Conservation (phyloP, 2,329 filamentous ascomycete species). For the Blastomyces percursus region DNA sequence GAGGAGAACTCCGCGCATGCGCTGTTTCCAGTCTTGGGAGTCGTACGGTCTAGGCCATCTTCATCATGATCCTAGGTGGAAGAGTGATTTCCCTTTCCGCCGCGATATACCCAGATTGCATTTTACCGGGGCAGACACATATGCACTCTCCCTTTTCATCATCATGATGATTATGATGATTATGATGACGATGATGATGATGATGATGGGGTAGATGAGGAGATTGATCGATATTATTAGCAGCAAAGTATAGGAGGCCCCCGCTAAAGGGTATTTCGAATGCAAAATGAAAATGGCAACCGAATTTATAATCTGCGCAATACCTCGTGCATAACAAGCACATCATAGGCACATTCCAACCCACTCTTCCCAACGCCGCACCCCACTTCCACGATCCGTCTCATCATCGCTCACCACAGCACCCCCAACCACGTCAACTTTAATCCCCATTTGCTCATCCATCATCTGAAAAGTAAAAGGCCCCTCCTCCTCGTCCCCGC, state of each 20-base stretch:
- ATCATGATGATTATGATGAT: too few relatives aligned
- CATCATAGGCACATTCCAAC: constrained; percentile 61
- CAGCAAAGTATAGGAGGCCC: neutral
- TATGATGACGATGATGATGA: too few relatives aligned
- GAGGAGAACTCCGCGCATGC: neutral
- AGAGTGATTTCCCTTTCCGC: neutral
- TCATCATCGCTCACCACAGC: constrained; percentile 46
- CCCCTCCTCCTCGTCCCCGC: constrained; percentile 68
- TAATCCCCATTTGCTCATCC: constrained; percentile 64
- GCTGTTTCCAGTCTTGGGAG: neutral
- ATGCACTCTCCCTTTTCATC: neutral
- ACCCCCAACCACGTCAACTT: constrained; percentile 66
- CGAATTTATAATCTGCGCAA: neutral
- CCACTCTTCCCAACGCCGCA: constrained; percentile 85
- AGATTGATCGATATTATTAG: neutral
- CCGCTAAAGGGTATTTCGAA: neutral
- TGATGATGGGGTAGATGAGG: neutral
- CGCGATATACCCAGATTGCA: neutral
- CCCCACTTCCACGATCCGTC: constrained; percentile 50
- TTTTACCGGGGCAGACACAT: neutral
- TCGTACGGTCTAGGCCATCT: neutral
- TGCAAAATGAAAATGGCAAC: neutral
- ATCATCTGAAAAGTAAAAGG: constrained; percentile 72
- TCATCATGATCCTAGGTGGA: neutral
- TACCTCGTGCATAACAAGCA: neutral